Evolutionary conservation across 2,329 filamentous ascomycete genomes (phyloP), one percentile per base, ranked within the genome.

Genomic region (Nigrograna mackinnonii): DNA sequence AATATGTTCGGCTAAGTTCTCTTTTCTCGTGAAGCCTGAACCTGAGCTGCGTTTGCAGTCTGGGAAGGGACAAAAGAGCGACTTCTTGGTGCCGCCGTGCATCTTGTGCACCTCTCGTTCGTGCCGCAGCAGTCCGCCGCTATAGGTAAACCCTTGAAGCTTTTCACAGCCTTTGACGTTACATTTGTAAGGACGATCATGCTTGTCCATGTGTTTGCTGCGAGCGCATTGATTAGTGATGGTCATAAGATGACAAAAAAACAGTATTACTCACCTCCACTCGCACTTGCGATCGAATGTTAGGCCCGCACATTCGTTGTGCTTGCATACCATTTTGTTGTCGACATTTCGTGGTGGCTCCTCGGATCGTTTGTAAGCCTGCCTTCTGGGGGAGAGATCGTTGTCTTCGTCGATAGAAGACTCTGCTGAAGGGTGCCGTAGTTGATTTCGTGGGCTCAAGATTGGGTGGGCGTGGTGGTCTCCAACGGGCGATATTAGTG

Each of bases 151-250:
- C 1, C 92, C 92, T 39, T 89, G 88, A 0, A 96, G 80, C 60
- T 96, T 96, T 60, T 92, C 89, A 69, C 92, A 96, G 26, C 87
- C 87, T n/a, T 82, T 79, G 32, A 86, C 84, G 17, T 76, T 78
- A 68, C 92, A 97, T 59, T 91, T 88, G 65, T 96, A 97, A 1
- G 92, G 92, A 11, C 92, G 81, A 56, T 96, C 91, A 66, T 97
- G 92, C 67, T 96, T 96, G 72, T 97, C 92, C 91, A 96, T 96
- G 67, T 97, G 92, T 73, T 97, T 96, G 65, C 90, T 95, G 39
- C 37, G 26, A 16, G 13, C 3, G 21, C 28, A 43, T 65, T 35
- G 62, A 56, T 47, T 37, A 46, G 7, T 17, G 4, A 36, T 7
- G 31, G 11, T 16, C 19, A 12, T 12, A 22, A 21, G 11, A 22